A percentile compares a stretch with the other conserved stretches of the same genome.
phyloP scores from a whole-genome alignment of 2,329 filamentous ascomycete genomes.

The Fusarium circinatum region DNA sequence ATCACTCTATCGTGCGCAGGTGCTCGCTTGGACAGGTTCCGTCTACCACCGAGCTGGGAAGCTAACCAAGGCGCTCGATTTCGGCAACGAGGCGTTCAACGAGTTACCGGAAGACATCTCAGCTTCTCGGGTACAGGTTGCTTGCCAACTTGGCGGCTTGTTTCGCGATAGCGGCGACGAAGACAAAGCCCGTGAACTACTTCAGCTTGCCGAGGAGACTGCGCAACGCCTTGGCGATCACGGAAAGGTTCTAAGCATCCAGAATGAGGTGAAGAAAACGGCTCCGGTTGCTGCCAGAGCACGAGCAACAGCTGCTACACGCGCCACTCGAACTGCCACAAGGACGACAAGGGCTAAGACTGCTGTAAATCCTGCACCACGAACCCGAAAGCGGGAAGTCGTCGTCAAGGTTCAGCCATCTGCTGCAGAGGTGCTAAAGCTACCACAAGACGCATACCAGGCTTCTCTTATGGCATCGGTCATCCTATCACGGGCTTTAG shows the following conservation, averaged over 20 bases:
- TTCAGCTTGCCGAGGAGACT: constrained; percentile 61
- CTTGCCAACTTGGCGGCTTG: constrained; percentile 66
- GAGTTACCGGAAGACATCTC: constrained; percentile 58
- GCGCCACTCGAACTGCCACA: constrained; percentile 40
- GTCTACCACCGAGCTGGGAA: constrained; percentile 68
- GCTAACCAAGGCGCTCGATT: constrained; percentile 65
- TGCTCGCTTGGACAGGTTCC: constrained; percentile 64
- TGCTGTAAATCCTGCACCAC: constrained; percentile 21
- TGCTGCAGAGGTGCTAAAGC: constrained; percentile 21
- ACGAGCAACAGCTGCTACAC: constrained; percentile 38
- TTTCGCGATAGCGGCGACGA: constrained; percentile 61
- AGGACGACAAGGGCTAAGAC: constrained; percentile 41
- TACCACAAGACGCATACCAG: constrained; percentile 50
- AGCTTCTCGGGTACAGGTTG: constrained; percentile 54
- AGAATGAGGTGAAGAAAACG: constrained; percentile 23
- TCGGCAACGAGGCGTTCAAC: constrained; percentile 64
- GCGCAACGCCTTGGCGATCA: constrained; percentile 49
- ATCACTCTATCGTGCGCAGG: constrained; percentile 65
- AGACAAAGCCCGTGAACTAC: constrained; percentile 55
- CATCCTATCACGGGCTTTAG: constrained; percentile 54
- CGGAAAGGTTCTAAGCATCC: constrained; percentile 22
- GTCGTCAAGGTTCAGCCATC: constrained; percentile 41
- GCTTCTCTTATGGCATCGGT: constrained; percentile 51
- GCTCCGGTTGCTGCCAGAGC: constrained; percentile 20
- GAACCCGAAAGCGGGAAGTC: constrained; percentile 34